Evolutionary conservation across 371 early-diverging fungal genomes (phyloP).

Genomic region (Mucor piriformis): DNA sequence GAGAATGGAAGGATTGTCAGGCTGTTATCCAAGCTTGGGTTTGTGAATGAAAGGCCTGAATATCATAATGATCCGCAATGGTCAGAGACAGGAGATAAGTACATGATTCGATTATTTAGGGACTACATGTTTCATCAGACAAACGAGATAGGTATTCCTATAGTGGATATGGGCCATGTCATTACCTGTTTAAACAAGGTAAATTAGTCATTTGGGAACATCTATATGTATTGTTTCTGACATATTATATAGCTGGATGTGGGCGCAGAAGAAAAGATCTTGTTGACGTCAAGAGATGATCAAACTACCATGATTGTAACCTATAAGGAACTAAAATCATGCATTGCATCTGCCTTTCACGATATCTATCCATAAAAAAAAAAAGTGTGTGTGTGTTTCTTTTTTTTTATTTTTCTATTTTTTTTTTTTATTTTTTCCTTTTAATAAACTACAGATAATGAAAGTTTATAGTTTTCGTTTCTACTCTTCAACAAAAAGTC

Average conservation of each 20-base stretch:
- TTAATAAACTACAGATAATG: conserved; percentile 44
- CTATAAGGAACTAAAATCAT: conserved; percentile 89
- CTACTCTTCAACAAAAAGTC: conserved; percentile 25
- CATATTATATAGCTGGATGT: conserved; percentile 94
- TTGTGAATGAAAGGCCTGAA: conserved; percentile 95
- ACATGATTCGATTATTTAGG: conserved; percentile 92
- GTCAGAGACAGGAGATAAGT: conserved; percentile 96
- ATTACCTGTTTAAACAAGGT: conserved; percentile 95
- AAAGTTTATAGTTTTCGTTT: conserved; percentile 25
- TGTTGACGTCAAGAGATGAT: conserved; percentile 92
- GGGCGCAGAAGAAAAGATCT: conserved; percentile 89
- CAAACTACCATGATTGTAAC: conserved; percentile 92
- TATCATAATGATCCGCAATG: conserved; percentile 89
- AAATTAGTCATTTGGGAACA: not conserved
- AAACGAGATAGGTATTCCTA: conserved; percentile 83
- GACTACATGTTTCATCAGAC: conserved; percentile 97
- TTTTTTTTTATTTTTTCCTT: not conserved
- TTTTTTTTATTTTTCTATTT: not conserved
- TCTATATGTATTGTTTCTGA: too few relatives aligned
- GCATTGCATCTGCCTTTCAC: conserved; percentile 79
- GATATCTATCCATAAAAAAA: conserved; percentile 55
- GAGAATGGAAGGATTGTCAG: conserved; percentile 89
- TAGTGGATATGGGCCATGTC: conserved; percentile 91
- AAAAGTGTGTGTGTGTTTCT: too few relatives aligned
- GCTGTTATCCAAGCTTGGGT: conserved; percentile 85